Base-by-base conservation (phyloP, 345 rosid species). In the Euphorbia peplus region DNA sequence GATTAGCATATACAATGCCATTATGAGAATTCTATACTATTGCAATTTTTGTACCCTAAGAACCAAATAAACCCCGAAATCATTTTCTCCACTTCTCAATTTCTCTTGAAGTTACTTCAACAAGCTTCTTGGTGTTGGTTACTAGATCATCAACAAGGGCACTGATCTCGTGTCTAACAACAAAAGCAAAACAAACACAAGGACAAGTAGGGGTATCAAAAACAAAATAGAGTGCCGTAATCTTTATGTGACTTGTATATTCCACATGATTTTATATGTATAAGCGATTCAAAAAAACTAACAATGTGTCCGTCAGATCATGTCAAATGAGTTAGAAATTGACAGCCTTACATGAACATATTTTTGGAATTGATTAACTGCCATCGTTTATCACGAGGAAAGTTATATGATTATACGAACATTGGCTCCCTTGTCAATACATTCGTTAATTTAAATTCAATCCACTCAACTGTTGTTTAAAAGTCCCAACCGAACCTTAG, bases 61-160 rank as follows among this genome's bases (percentile, higher is more conserved):
- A 26, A 32, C n/a, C 46, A 63, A 55, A 19, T 39, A 39, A 56
- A 28, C 13, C 50, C 16, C 63, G 14, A 21, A 48, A 60, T 82
- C 80, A 86, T 86, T 82, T 93, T 73, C 85, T 83, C 98, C 98
- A 88, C 77, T 90, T 91, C 66, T 86, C 90, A 30, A 93, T 82
- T 77, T 93, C 96, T 59, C 81, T 85, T 8, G 96, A 75, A 61
- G 97, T 87, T 39, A 79, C 88, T 75, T 60, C 70, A 66, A 80
- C 83, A 57, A 91, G 73, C 81, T 83, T 89, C 92, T 80, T 89
- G 28, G 96, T 83, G 76, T 76, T 80, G 61, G 75, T 64, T 28
- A 88, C 78, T 21, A 89, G 72, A 59, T 85, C 97, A 78, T 88
- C 91, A 24, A 86, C 66, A 8, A 93, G 79, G 24, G 80, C 83